Base-by-base conservation (phyloP, 2,329 filamentous ascomycete genomes). In the Teratosphaeriaceae sp. region DNA sequence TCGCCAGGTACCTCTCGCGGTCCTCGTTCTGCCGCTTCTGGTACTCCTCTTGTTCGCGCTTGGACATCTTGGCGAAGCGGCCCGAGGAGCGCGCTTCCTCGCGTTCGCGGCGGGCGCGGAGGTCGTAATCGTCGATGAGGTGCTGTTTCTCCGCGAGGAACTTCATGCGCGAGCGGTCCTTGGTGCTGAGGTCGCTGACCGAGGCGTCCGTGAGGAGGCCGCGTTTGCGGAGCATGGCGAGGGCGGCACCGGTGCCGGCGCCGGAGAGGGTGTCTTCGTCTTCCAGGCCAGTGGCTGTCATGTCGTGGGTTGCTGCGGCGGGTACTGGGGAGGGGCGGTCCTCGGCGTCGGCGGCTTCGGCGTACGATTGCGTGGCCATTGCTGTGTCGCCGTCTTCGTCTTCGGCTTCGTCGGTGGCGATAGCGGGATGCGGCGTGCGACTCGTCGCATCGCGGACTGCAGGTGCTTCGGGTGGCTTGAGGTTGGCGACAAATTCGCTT, bases 1-100 rank as follows among this genome's bases (percentile, higher is more conserved):
- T 79, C 23, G 87, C 85, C 56, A 94, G 84, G 53, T 86, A 81
- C 58, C 88, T 83, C 56, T 98, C 92, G 52, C 92, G 85, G 56
- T 83, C 79, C 45, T 81, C 83, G 67, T 98, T 98, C 65, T 94
- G 85, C 62, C 84, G 83, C 13, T 88, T 84, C 1, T 88, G 85
- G 63, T 85, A 85, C 43, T 95, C 88, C 65, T 98, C 92, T 39
- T 87, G 80, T 59, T 97, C 92, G 23, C 86, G 84, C n/a, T 82
- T 80, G 2, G 87, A 86, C 88, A 98, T 90, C 51, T 82, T 80
- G 54, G 94, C 86, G 42, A 94, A 78, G 42, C 83, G 84, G 19
- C 88, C 88, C 40, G 80, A 88, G 31, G 77, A 71, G 40, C 92
- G 84, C 63, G 97, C 90, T n/a, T 82, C 79, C 66, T 97, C 89